Evolutionary conservation across 2,329 filamentous ascomycete genomes (phyloP).

Genomic region (Fusarium penzigii): DNA sequence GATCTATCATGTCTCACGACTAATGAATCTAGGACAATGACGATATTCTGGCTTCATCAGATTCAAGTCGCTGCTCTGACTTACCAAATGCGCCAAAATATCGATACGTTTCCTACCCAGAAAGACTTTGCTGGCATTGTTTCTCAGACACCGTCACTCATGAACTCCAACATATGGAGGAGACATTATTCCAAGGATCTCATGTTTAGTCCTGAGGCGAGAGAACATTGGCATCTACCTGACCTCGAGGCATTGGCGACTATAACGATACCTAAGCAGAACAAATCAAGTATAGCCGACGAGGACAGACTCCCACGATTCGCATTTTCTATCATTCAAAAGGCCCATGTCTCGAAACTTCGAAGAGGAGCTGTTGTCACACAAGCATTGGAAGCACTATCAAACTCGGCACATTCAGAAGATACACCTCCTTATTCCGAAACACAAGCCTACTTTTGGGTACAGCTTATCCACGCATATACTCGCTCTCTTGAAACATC

Average conservation of each 20-base stretch:
- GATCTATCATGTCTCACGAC: neutral
- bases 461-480: slow-evolving; percentile 27
- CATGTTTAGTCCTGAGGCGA: slow-evolving; percentile 32
- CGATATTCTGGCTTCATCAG: slow-evolving; percentile 38
- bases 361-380: slow-evolving; percentile 29
- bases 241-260: slow-evolving; percentile 33
- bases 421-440: slow-evolving; percentile 32
- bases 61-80: slow-evolving; percentile 32
- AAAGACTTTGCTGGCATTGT: slow-evolving; percentile 28
- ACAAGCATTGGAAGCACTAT: slow-evolving; percentile 24
- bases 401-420: slow-evolving; percentile 18
- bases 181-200: slow-evolving; percentile 34
- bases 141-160: slow-evolving; percentile 26
- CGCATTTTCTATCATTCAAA: slow-evolving; percentile 34
- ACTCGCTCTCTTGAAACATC: slow-evolving; percentile 13
- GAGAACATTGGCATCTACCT: slow-evolving; percentile 32
- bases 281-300: neutral
- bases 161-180: slow-evolving; percentile 35
- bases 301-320: slow-evolving; percentile 29
- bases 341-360: slow-evolving; percentile 16
- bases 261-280: neutral
- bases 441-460: slow-evolving; percentile 37
- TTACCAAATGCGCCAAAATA: slow-evolving; percentile 18
- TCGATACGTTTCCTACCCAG: slow-evolving; percentile 10
- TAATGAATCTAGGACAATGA: slow-evolving; percentile 29